Base-by-base conservation (phyloP, 2,329 filamentous ascomycete species). In the Cercospora sp. region DNA sequence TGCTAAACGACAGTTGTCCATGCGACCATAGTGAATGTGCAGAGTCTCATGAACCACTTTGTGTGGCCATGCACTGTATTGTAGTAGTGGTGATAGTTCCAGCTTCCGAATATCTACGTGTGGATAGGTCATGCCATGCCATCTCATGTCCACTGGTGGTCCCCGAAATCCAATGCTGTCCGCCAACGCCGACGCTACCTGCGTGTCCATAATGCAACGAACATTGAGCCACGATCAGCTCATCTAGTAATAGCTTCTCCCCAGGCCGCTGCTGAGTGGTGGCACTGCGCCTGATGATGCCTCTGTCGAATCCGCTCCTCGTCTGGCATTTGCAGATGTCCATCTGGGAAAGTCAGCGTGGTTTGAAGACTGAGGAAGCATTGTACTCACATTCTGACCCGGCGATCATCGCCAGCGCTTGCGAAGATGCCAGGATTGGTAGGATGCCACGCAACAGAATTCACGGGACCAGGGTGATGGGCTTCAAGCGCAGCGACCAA, bases 361-460 rank as follows among this genome's bases (percentile, higher is more conserved):
- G 12, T 9, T 60, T 4, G 23, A 10, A 6, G 9, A 0, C 10
- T 5, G 16, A 28, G 40, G 13, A 28, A 45, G 13, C 5, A 30
- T n/a, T 7, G 10, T 48, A 62, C 91, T 84, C 84, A 97, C 91
- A 99, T 93, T 81, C 90, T 90, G 71, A 98, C 90, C 77, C 87
- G 89, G 64, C 86, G 85, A 76, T 98, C 95, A 78, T 99, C 95
- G 18, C 94, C 94, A 67, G 92, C 94, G 12, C 93, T 94, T 16
- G 93, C 95, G 80, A 97, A 92, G 83, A 97, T 90, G 69, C 87
- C 88, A 0, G 92, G 89, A 76, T 97, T 88, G 10, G 82, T 85
- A 1, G 95, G 94, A 75, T 94, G 95, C 94, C 95, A 99, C 23
- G 90, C 86, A 42, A 96, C 91, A 7, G 92, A 88, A 77, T 97